phyloP scores from a whole-genome alignment of 202 grass and related monocot genomes.

The Carex arenaria region DNA sequence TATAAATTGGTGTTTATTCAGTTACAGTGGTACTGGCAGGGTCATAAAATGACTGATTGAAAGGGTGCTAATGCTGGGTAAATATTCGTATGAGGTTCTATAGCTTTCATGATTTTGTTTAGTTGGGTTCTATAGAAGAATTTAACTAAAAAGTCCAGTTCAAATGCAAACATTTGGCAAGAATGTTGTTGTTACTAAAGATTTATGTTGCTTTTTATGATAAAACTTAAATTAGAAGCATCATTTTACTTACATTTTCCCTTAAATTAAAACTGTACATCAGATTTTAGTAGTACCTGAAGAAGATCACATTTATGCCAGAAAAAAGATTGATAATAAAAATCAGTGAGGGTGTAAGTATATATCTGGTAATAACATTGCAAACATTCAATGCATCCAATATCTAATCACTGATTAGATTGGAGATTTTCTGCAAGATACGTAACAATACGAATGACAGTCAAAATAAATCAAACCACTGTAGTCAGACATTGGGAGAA shows the following conservation, averaged over 20 bases:
- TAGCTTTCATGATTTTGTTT: neutral
- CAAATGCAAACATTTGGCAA: neutral
- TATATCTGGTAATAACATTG: neutral
- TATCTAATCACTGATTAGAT: neutral
- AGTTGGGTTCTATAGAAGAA: neutral
- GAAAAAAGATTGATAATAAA: neutral
- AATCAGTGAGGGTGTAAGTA: neutral
- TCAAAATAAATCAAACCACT: neutral
- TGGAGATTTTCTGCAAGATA: neutral
- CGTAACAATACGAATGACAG: neutral
- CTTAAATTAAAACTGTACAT: neutral
- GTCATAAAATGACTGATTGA: neutral
- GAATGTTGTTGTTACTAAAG: neutral
- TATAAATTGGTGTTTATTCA: conserved; percentile 1
- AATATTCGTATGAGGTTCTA: neutral
- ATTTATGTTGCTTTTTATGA: neutral
- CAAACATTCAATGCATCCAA: neutral
- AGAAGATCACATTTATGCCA: neutral
- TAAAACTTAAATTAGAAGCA: neutral
- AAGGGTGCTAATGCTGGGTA: neutral
- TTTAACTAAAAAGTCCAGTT: neutral
- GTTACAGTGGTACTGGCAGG: neutral
- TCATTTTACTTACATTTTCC: neutral
- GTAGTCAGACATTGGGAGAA: neutral
- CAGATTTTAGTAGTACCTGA: neutral